Evolutionary conservation across 2,329 filamentous ascomycete genomes (phyloP).

Genomic region (Trichoderma aggressivum): DNA sequence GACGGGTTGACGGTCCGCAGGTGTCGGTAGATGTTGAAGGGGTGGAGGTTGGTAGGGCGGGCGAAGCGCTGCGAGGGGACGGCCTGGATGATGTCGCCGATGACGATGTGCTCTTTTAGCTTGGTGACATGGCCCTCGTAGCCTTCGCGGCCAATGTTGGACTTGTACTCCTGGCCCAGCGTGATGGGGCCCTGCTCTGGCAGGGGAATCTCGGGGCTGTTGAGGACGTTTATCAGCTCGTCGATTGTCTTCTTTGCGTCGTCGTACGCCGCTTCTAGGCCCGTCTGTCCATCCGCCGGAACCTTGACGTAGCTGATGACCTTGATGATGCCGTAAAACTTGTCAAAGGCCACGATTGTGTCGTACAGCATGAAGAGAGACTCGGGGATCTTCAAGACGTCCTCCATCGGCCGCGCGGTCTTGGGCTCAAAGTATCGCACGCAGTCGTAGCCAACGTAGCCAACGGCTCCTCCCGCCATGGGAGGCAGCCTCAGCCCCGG

Average conservation of each 20-base stretch:
- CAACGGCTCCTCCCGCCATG: slow-evolving; percentile 87
- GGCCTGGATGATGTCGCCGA: slow-evolving; percentile 95
- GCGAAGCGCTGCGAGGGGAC: slow-evolving; percentile 93
- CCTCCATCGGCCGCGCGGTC: slow-evolving; percentile 84
- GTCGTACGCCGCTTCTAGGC: slow-evolving; percentile 62
- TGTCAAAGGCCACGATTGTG: slow-evolving; percentile 89
- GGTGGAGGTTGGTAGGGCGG: slow-evolving; percentile 83
- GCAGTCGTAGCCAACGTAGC: slow-evolving; percentile 97
- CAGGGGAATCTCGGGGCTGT: slow-evolving; percentile 70
- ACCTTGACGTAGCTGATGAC: slow-evolving; percentile 87
- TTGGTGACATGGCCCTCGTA: slow-evolving; percentile 86
- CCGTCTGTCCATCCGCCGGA: slow-evolving; percentile 45
- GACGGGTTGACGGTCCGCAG: slow-evolving; percentile 96
- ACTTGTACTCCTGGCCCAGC: slow-evolving; percentile 74
- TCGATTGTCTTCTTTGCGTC: slow-evolving; percentile 63
- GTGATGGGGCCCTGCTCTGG: slow-evolving; percentile 72
- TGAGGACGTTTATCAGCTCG: slow-evolving; percentile 66
- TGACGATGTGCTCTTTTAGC: slow-evolving; percentile 86
- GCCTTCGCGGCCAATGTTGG: slow-evolving; percentile 83
- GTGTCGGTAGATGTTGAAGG: slow-evolving; percentile 97
- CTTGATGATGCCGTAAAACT: slow-evolving; percentile 90
- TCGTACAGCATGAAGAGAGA: slow-evolving; percentile 96
- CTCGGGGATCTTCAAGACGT: slow-evolving; percentile 85
- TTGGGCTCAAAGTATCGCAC: slow-evolving; percentile 97
- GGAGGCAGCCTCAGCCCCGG: slow-evolving; percentile 80